Conservation (phyloP, 257 asterid genomes). For the Solanum tarijense region DNA sequence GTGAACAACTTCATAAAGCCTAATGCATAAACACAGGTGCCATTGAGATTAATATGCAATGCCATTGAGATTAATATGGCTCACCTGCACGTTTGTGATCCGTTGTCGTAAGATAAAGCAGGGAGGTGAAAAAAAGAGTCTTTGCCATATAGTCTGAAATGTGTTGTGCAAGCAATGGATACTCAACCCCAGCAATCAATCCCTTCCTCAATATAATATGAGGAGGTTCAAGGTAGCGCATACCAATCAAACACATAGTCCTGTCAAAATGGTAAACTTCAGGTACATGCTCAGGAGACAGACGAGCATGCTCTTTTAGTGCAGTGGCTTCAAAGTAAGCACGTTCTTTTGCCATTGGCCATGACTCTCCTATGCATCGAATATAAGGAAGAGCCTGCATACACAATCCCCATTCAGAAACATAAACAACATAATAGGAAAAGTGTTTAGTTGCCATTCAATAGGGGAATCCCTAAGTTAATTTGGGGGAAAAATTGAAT, state of each 20-base stretch:
- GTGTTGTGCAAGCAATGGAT: constrained; percentile 83
- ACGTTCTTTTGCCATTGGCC: constrained; percentile 97
- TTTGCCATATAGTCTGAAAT: constrained; percentile 75
- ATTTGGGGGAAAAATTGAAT: background rate
- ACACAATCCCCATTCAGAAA: constrained; percentile 4
- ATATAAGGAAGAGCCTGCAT: constrained; percentile 88
- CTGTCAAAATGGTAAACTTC: constrained; percentile 91
- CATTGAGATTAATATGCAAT: background rate
- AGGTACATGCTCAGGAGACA: constrained; percentile 78
- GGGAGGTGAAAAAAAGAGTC: constrained; percentile 81
- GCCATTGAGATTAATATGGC: background rate
- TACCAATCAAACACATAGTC: constrained; percentile 80
- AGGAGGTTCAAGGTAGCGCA: constrained; percentile 93
- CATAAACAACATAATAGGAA: background rate
- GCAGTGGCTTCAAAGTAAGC: constrained; percentile 74
- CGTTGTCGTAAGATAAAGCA: constrained; percentile 73
- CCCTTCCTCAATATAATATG: constrained; percentile 91
- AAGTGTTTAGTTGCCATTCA: background rate
- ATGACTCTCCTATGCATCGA: constrained; percentile 91
- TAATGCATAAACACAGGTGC: background rate
- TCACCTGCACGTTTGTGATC: constrained; percentile 85
- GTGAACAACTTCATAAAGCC: background rate
- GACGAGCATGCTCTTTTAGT: constrained; percentile 57
- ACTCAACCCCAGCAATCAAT: constrained; percentile 70
- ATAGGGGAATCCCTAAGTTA: background rate